Evolutionary conservation across 352 stramenopile genomes (phyloP).

Genomic region (Hyaloperonospora arabidopsidis): DNA sequence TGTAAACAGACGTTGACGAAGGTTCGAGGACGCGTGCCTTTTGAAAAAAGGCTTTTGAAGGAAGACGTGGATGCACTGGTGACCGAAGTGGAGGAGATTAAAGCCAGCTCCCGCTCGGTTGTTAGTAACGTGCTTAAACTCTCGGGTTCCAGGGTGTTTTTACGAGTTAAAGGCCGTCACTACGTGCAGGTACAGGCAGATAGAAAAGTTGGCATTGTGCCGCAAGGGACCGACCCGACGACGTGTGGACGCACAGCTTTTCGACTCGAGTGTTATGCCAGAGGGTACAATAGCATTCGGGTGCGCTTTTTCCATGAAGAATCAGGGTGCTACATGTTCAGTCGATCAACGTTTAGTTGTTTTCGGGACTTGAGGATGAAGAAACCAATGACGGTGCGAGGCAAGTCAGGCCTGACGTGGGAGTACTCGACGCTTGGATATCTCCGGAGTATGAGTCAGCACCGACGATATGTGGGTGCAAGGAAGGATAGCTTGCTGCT

Average conservation of each 20-base stretch:
- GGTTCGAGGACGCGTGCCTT: slow-evolving; percentile 60
- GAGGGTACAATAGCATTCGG: slow-evolving; percentile 84
- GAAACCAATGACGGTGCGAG: slow-evolving; percentile 38
- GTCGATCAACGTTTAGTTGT: slow-evolving; percentile 74
- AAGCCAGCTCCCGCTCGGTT: slow-evolving; percentile 54
- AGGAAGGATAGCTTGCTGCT: slow-evolving; percentile 64
- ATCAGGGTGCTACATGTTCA: slow-evolving; percentile 73
- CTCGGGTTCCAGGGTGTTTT: slow-evolving; percentile 42
- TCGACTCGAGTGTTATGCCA: slow-evolving; percentile 64
- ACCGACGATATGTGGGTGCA: slow-evolving; percentile 73
- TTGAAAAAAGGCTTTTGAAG: slow-evolving; percentile 61
- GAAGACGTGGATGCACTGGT: slow-evolving; percentile 73
- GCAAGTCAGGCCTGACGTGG: slow-evolving; percentile 66
- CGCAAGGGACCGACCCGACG: slow-evolving; percentile 34
- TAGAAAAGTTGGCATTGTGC: slow-evolving; percentile 50
- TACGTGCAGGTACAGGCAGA: slow-evolving; percentile 50
- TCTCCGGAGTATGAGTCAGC: slow-evolving; percentile 86
- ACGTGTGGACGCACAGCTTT: slow-evolving; percentile 57
- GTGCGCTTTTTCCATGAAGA: slow-evolving; percentile 73
- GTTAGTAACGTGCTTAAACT: slow-evolving; percentile 64
- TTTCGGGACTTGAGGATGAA: slow-evolving; percentile 84
- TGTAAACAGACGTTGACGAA: slow-evolving; percentile 82
- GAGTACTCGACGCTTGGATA: slow-evolving; percentile 76
- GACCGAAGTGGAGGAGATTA: slow-evolving; percentile 70
- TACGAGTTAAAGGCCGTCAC: slow-evolving; percentile 64